Base-by-base conservation (phyloP, 2,329 filamentous ascomycete species). In the Bipolaris victoriae region DNA sequence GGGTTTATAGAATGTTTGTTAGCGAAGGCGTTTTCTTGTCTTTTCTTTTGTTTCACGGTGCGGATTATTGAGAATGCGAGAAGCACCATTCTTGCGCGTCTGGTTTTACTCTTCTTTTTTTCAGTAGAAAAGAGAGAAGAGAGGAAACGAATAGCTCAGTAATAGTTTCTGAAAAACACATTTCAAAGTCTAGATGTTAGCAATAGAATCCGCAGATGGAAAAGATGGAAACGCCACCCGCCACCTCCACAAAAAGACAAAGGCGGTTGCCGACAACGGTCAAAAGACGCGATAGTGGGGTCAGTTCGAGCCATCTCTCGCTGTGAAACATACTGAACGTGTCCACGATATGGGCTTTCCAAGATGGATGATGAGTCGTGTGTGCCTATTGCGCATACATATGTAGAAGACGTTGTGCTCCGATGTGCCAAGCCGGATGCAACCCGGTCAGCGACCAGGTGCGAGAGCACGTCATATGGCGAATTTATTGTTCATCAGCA, bases 391-490 rank as follows among this genome's bases (percentile, higher is more conserved):
- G 13, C 18, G 39, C 16, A 4, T 13, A 15, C 20, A 2, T 13
- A 3, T 22, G 20, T 20, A 13, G 39, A 24, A 22, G 39, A 41
- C 39, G 13, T 22, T 41, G 22, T 41, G 11, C 15, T 45, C 43
- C 18, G 36, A 18, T 16, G 16, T 15, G 52, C 44, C 24, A 55
- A 46, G 47, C 35, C 7, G 7, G 24, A 7, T 47, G 36, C 36
- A 9, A 39, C 39, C 40, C 39, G 39, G 47, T 33, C 47, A 16
- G 35, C 18, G 39, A 16, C 7, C 29, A 33, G 7, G 15, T 29
- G 22, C 7, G 22, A 15, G 46, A 57, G 45, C 44, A 57, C 55
- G 49, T 50, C 48, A 57, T 57, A 16, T 53, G 31, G 43, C 37
- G 49, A 48, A 31, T 37, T 15, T 10, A 36, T 18, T 22, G 0